Evolutionary conservation across 164 flowering plant species (phyloP), one percentile per base, ranked within the genome.

Genomic region (Nymphaea colorata): DNA sequence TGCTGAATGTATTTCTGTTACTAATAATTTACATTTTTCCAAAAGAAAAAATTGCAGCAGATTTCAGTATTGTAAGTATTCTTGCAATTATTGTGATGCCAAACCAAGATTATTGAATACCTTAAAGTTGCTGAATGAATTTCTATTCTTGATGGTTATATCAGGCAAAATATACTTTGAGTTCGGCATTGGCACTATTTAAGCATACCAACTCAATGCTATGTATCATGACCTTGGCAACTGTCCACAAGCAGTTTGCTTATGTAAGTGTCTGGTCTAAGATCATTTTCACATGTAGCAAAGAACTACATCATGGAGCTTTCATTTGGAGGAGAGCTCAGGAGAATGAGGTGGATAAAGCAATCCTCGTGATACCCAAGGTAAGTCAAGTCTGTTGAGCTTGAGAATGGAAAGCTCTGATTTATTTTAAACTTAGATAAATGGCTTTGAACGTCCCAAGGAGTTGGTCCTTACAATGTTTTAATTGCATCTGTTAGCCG

Each of bases 241-340:
- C 36, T 25, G 36, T 25, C 36, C 85, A 86, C 68, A 87, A 91
- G 64, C 90, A 82, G 70, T 74, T 62, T 44, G 64, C 12, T 64
- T 94, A 84, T 77, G 65, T 84, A 45, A 79, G 87, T 45, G 71
- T 79, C 42, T 94, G 98, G 98, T 79, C 78, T 47, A 76, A 80
- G 76, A 82, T 94, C 72, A 42, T 84, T 69, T 81, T 79, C 70
- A 82, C 73, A 68, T 94, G 99, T 80, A 76, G 79, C 57, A 78
- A 79, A 76, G 98, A 91, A 83, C 75, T 94, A 79, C 81, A 80
- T 67, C 84, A 81, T 69, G 98, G 98, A 68, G 81, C 84, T 43
- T 69, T 43, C 10, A 84, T 90, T 70, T 94, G 90, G 96, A 84
- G 76, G 77, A 85, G 83, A 61, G 70, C 85, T 18, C 42, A 80